phyloP scores from a whole-genome alignment of 1,284 basidiomycete genomes.

The Trichosporon inkin region DNA sequence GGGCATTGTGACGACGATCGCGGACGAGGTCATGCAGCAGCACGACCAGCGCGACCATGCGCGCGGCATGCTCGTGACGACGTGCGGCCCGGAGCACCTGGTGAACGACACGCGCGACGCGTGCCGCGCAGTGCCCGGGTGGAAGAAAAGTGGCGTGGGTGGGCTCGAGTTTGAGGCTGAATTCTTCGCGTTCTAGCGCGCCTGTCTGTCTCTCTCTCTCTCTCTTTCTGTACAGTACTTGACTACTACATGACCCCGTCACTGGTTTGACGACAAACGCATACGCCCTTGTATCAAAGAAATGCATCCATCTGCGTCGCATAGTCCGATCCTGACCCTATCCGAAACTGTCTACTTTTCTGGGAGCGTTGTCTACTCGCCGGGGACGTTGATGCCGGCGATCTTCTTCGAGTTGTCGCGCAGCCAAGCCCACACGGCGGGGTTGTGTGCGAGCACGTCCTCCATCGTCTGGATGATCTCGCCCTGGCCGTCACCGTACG shows the following conservation, averaged over 20 bases:
- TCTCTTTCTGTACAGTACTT: too few relatives aligned
- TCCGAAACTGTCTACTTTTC: too few relatives aligned
- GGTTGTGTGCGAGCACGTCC: constrained; percentile 20
- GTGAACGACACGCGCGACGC: constrained; percentile 34
- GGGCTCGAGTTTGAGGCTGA: constrained; percentile 46
- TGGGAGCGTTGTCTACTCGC: too few relatives aligned
- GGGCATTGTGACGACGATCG: constrained; percentile 24
- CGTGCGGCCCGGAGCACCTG: constrained; percentile 43
- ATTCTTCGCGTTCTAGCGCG: constrained; percentile 37
- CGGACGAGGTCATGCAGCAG: constrained; percentile 25
- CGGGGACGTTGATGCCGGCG: constrained; percentile 18
- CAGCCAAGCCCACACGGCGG: constrained; percentile 12
- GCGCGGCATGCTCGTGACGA: constrained; percentile 36
- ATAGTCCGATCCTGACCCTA: too few relatives aligned
- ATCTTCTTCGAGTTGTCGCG: constrained; percentile 6
- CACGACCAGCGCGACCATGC: background rate
- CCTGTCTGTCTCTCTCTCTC: too few relatives aligned
- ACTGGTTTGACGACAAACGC: too few relatives aligned
- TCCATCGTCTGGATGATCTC: constrained; percentile 31
- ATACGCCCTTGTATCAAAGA: too few relatives aligned
- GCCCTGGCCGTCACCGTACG: constrained; percentile 44
- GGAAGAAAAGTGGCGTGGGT: constrained; percentile 31
- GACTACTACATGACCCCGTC: too few relatives aligned
- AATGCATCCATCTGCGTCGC: too few relatives aligned
- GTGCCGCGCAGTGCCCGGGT: constrained; percentile 25